Evolutionary conservation across 441 rosid genomes (phyloP).

Genomic region (Flueggea neowawraea): DNA sequence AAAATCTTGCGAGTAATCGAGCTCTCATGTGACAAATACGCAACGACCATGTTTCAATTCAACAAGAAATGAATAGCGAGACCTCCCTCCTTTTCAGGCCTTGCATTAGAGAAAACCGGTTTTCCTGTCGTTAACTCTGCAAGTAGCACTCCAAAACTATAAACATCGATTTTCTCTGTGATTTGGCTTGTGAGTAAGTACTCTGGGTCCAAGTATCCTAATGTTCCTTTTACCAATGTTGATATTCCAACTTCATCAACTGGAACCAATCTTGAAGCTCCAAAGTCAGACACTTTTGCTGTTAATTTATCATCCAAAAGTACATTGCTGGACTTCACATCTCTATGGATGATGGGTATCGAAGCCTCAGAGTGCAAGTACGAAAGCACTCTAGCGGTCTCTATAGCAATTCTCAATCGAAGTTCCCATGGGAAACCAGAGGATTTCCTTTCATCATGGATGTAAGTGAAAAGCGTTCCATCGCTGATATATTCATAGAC

Average conservation of each 20-base stretch:
- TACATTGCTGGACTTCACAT: constrained; percentile 33
- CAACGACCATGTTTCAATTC: constrained; percentile 15
- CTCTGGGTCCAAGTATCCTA: constrained; percentile 18
- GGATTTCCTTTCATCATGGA: constrained; percentile 3
- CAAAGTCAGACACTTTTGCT: constrained; percentile 42
- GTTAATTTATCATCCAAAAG: constrained; percentile 23
- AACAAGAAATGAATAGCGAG: constrained; percentile 21
- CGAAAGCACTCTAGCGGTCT: constrained; percentile 31
- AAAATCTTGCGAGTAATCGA: no score
- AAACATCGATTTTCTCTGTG: constrained; percentile 31
- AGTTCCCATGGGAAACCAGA: constrained; percentile 18
- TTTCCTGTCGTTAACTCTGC: constrained; percentile 31
- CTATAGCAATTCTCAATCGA: constrained; percentile 26
- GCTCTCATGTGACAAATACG: no score
- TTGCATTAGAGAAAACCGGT: constrained; percentile 18
- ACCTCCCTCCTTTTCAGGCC: constrained; percentile 27
- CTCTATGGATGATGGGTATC: constrained; percentile 30
- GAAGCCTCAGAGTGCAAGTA: constrained; percentile 38
- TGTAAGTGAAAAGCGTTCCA: constrained; percentile 29
- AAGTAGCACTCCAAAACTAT: constrained; percentile 38
- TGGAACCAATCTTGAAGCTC: constrained; percentile 37
- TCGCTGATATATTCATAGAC: constrained; percentile 35
- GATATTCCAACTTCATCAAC: constrained; percentile 19
- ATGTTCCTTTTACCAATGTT: constrained; percentile 31
- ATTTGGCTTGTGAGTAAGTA: constrained; percentile 11